These are phyloP conservation scores for Pneumocystis wakefieldiae DNA, from an alignment of 1,139 yeast species.

Conservation along the genomic window DNA sequence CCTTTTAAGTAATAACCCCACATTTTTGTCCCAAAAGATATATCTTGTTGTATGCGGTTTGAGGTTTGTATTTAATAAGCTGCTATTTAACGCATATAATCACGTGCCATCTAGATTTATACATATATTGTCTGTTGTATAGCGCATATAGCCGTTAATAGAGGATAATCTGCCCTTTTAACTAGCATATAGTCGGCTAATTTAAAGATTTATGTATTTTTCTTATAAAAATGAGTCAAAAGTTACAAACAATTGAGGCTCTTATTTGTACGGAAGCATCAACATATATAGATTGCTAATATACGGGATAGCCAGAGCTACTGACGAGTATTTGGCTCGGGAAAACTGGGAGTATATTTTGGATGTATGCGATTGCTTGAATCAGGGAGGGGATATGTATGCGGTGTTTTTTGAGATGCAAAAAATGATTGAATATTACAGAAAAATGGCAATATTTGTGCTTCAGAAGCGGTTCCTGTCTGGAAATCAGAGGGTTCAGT, in stretches of 20 bases:
- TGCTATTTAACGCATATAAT: too few relatives aligned
- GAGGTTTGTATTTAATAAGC: too few relatives aligned
- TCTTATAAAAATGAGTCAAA: slow-evolving; percentile 3
- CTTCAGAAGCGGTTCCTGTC: slow-evolving; percentile 41
- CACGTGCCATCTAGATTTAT: too few relatives aligned
- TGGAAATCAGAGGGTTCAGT: slow-evolving; percentile 64
- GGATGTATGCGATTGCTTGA: slow-evolving; percentile 70
- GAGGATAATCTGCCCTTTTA: too few relatives aligned
- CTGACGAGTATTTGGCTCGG: slow-evolving; percentile 61
- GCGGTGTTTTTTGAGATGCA: neutral
- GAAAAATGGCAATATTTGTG: slow-evolving; percentile 37
- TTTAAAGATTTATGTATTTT: neutral
- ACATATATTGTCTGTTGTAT: too few relatives aligned
- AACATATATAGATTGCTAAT: neutral
- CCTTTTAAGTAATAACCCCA: too few relatives aligned
- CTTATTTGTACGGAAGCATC: slow-evolving; percentile 3
- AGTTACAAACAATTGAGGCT: slow-evolving; percentile 1
- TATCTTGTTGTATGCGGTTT: too few relatives aligned
- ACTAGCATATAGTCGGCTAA: neutral
- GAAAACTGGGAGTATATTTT: slow-evolving; percentile 79
- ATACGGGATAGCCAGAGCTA: slow-evolving; percentile 38
- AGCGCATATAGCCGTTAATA: too few relatives aligned
- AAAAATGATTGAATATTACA: slow-evolving; percentile 14
- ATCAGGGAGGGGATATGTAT: slow-evolving; percentile 21
- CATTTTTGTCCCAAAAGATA: too few relatives aligned